Base-by-base conservation (phyloP, 73 alveolate species). In the Paramecium sexaurelia region DNA sequence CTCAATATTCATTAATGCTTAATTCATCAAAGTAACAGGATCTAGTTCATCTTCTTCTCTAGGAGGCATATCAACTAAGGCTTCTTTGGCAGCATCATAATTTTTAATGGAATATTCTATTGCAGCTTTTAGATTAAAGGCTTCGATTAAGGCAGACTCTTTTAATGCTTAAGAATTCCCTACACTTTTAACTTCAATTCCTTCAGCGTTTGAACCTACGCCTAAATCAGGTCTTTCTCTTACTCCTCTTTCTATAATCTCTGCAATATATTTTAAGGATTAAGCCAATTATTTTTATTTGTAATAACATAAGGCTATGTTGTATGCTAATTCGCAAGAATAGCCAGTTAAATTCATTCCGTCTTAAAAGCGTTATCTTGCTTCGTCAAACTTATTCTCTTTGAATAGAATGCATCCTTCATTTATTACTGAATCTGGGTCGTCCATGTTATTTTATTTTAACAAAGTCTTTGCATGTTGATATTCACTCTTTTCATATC, bases 31-130 rank as follows among this genome's bases (percentile, higher is more conserved):
- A 19, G 99, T 98, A 37, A 98, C 99, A 22, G 99, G 99, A 87
- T 98, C 99, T 43, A 98, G 93, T 95, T 98, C 93, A 55, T 98
- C 99, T 92, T 98, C 99, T 86, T 95, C 97, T 86, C 99, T 96
- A 7, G 99, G 99, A n/a, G 99, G 99, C 99, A 98, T 98, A 73
- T 98, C 99, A 7, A 96, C 95, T 68, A 98, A 96, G 32, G 99
- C 99, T 92, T 98, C 99, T 95, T 97, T 97, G 0, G 99, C 99
- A 56, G 99, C 99, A 55, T 97, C 97, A 85, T 93, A 93, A 93
- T 98, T 98, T 92, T 98, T 98, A 91, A 98, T 97, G 55, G 97
- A 94, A 91, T 97, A 98, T 92, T 98, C 99, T 67, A 97, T 97
- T 5, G 99, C 99, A 13, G 99, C 99, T 93, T 98, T 98, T 85